phyloP scores from a whole-genome alignment of 2,329 filamentous ascomycete genomes.

The Scedosporium dehoogii region DNA sequence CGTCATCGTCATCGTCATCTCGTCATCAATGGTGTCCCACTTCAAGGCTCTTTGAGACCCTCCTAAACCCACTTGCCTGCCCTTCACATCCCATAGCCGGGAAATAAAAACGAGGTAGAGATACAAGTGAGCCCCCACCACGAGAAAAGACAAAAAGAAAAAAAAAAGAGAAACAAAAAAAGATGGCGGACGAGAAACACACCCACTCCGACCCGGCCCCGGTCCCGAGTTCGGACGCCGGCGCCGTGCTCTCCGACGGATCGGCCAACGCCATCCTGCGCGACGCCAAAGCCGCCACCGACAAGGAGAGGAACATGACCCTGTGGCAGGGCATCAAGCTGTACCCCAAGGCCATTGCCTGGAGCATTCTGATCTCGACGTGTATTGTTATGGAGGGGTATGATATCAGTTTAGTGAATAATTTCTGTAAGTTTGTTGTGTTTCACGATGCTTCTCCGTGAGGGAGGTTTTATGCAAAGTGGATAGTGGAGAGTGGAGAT shows the following conservation, averaged over 20 bases:
- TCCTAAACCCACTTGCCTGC: neutral
- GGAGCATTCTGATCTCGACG: constrained; percentile 24
- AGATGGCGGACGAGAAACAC: neutral
- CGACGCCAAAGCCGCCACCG: constrained; percentile 29
- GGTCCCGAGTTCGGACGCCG: neutral
- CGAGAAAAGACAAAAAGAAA: neutral
- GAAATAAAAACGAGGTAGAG: neutral
- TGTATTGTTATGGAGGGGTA: constrained; percentile 35
- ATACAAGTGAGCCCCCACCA: neutral
- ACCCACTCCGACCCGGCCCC: neutral
- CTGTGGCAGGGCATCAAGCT: constrained; percentile 66
- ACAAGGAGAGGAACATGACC: constrained; percentile 60
- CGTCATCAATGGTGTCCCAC: neutral
- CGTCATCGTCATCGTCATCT: too few species aligned
- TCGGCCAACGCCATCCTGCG: neutral
- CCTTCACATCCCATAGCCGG: neutral
- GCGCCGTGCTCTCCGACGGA: neutral
- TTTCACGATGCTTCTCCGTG: constrained; percentile 39
- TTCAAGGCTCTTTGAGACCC: neutral
- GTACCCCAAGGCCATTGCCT: constrained; percentile 50
- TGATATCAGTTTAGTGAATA: constrained; percentile 23
- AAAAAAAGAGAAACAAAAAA: neutral
- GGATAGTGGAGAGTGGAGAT: too few species aligned
- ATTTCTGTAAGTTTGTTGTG: constrained; percentile 27
- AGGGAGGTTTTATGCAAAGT: too few species aligned